Percentiles rank a stretch among this genome's conserved stretches.
Conservation (phyloP, 208 protist species). For the Trypanosoma cruzi region DNA sequence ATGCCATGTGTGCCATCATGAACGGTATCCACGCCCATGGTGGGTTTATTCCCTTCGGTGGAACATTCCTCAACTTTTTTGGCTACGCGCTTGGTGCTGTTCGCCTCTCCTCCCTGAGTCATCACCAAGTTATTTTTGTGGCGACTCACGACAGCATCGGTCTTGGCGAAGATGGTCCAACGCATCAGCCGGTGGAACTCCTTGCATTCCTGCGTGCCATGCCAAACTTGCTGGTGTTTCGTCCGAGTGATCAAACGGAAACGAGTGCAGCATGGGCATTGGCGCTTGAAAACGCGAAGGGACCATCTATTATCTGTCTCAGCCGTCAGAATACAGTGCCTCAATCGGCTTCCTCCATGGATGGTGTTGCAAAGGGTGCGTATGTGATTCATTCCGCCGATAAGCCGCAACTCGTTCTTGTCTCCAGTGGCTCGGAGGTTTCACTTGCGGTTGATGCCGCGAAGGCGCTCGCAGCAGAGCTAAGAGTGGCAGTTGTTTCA, state of each 20-base stretch:
- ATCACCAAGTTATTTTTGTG: conserved; percentile 95
- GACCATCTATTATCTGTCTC: conserved; percentile 93
- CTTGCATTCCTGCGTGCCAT: conserved; percentile 92
- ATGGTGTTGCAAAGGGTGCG: conserved; percentile 79
- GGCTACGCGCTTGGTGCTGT: conserved; percentile 95
- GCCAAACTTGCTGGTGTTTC: conserved; percentile 96
- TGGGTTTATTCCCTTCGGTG: conserved; percentile 96
- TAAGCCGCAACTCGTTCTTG: conserved; percentile 91
- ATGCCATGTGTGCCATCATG: conserved; percentile 98
- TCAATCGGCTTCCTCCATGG: conserved; percentile 84
- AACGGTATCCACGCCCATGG: conserved; percentile 98
- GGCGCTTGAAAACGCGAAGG: conserved; percentile 78
- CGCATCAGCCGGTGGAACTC: conserved; percentile 98
- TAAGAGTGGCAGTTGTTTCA: conserved; percentile 95
- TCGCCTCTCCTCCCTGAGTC: conserved; percentile 94
- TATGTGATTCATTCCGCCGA: conserved; percentile 62
- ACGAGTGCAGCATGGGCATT: conserved; percentile 94
- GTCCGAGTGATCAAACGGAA: conserved; percentile 98
- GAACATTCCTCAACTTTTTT: conserved; percentile 99
- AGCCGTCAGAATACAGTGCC: conserved; percentile 95
- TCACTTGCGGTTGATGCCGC: conserved; percentile 91
- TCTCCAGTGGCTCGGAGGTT: conserved; percentile 98
- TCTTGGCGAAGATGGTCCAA: conserved; percentile 99
- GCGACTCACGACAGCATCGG: conserved; percentile 99
- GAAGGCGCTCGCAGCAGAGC: conserved; percentile 57